Conservation (phyloP, 2,329 filamentous ascomycete species). For the Penicillium sp. region DNA sequence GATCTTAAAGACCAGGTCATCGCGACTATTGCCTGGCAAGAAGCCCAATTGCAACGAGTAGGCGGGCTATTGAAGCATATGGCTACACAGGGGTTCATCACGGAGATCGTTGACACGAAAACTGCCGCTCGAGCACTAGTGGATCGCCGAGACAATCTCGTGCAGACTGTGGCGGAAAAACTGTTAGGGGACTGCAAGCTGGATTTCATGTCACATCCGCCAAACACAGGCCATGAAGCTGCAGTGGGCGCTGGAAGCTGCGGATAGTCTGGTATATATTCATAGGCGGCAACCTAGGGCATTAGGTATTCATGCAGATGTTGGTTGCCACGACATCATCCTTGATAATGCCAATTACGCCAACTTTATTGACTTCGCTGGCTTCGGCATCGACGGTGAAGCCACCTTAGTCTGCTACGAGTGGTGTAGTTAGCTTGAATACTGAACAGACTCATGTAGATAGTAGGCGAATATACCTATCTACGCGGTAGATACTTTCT, state of each 20-base stretch:
- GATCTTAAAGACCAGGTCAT: slow-evolving; percentile 5
- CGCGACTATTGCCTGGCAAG: not conserved
- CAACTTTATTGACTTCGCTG: not conserved
- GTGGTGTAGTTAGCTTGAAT: too few relatives aligned
- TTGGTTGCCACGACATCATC: too few relatives aligned
- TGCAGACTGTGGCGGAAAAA: not conserved
- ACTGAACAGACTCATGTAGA: too few relatives aligned
- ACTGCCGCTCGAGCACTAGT: not conserved
- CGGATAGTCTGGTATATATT: too few relatives aligned
- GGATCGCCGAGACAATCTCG: not conserved
- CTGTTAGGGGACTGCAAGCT: not conserved
- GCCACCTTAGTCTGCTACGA: too few relatives aligned
- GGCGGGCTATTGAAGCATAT: not conserved
- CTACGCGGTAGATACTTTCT: too few relatives aligned
- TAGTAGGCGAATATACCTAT: too few relatives aligned
- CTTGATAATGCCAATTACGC: too few relatives aligned
- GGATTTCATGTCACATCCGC: not conserved
- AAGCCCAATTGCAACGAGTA: not conserved
- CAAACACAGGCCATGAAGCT: not conserved
- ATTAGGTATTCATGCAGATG: too few relatives aligned
- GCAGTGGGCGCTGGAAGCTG: too few relatives aligned
- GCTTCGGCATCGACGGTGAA: slow-evolving; percentile 15
- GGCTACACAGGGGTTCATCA: not conserved
- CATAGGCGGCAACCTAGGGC: too few relatives aligned
- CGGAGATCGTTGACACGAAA: not conserved